phyloP scores from a whole-genome alignment of 2,329 filamentous ascomycete species.

The Cytospora piceicola region DNA sequence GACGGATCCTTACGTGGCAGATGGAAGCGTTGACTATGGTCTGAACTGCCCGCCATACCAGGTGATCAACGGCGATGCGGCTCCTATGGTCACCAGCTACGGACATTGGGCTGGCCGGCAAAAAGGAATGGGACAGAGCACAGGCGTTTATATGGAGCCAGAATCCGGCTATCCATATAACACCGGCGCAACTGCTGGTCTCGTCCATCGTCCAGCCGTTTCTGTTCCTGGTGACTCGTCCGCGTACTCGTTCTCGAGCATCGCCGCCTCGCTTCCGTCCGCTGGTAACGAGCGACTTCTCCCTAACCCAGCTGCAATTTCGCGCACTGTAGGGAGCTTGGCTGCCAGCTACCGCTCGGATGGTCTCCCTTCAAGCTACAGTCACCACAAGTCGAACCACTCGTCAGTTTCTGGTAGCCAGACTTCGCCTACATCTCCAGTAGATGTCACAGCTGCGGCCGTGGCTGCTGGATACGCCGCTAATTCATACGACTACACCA shows the following conservation, averaged over 20 bases:
- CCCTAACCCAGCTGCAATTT: constrained; percentile 40
- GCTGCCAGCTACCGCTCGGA: constrained; percentile 37
- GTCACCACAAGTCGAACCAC: constrained; percentile 33
- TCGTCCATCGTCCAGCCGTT: constrained; percentile 43
- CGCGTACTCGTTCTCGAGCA: constrained; percentile 47
- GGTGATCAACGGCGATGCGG: constrained; percentile 42
- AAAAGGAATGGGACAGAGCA: constrained; percentile 24
- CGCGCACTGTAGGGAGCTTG: constrained; percentile 39
- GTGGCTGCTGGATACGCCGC: constrained; percentile 22
- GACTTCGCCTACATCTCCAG: constrained; percentile 33
- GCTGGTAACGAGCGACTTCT: constrained; percentile 40
- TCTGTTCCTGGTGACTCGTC: constrained; percentile 39
- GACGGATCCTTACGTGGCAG: constrained; percentile 42
- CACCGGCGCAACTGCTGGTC: constrained; percentile 28
- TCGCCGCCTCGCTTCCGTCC: constrained; percentile 46
- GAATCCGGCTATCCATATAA: constrained; percentile 42
- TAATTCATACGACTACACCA: constrained; percentile 28
- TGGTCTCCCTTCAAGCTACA: constrained; percentile 30
- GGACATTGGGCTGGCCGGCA: constrained; percentile 29
- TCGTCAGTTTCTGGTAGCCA: constrained; percentile 30
- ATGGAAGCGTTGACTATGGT: constrained; percentile 44
- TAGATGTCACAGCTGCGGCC: constrained; percentile 36
- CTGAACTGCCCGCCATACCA: constrained; percentile 42
- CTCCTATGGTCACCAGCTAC: constrained; percentile 41
- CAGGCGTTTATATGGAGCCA: constrained; percentile 42